A percentile compares a stretch with the other conserved stretches of the same genome.
phyloP scores from a whole-genome alignment of 495 filamentous ascomycete genomes.

The Aspergillus steynii region DNA sequence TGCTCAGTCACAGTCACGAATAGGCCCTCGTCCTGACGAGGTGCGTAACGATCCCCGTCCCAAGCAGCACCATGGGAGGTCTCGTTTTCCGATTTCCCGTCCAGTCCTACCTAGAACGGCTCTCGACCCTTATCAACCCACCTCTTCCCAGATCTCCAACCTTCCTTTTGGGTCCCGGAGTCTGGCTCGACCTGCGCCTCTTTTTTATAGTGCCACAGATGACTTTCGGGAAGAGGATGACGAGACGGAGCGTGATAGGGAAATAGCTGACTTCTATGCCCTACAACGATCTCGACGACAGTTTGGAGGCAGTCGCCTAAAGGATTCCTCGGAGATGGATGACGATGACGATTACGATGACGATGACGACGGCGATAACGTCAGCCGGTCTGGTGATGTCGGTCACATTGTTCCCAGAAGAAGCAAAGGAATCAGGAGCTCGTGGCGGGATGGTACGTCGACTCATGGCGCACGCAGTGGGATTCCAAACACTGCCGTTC shows the following conservation, averaged over 20 bases:
- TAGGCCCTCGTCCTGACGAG: conserved; percentile 67
- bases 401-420: conserved; percentile 24
- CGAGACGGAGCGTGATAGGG: conserved; percentile 84
- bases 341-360: conserved; percentile 68
- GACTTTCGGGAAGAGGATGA: conserved; percentile 88
- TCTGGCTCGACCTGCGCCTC: conserved; percentile 71
- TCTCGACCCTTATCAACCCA: conserved; percentile 72
- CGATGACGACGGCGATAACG: conserved; percentile 55
- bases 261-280: conserved; percentile 90
- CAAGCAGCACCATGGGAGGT: conserved; percentile 40
- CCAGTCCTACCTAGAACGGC: conserved; percentile 52
- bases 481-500: conserved; percentile 31
- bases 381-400: conserved; percentile 33
- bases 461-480: conserved; percentile 24
- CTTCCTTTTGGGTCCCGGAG: conserved; percentile 76
- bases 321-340: conserved; percentile 79
- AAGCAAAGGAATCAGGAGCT: conserved; percentile 52
- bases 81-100: conserved; percentile 48
- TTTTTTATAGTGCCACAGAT: conserved; percentile 87
- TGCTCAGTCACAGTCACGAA: conserved; percentile 91
- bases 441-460: conserved; percentile 51
- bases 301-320: conserved; percentile 75
- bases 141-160: conserved; percentile 66
- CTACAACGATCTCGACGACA: conserved; percentile 85
- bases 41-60: conserved; percentile 48